phyloP scores from a whole-genome alignment of 768 basidiomycete genomes.

The Russula emetica region DNA sequence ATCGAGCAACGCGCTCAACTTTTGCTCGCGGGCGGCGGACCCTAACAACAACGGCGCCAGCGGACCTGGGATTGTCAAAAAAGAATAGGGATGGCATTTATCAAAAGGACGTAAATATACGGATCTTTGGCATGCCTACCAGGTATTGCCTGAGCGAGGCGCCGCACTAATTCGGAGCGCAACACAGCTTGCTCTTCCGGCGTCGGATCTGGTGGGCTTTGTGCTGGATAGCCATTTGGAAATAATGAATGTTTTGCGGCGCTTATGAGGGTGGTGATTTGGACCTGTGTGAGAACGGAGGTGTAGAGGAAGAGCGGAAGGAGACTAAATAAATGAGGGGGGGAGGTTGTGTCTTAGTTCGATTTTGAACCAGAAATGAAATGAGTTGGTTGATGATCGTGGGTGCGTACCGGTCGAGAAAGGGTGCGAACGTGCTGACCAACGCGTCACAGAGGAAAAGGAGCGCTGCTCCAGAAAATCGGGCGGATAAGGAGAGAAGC shows the following conservation, averaged over 20 bases:
- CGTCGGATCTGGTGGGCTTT: slow-evolving; percentile 67
- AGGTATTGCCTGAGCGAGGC: slow-evolving; percentile 43
- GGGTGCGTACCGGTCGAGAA: slow-evolving; percentile 53
- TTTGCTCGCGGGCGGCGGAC: slow-evolving; percentile 37
- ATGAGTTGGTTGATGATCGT: neutral
- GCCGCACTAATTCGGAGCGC: slow-evolving; percentile 39
- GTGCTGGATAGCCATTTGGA: slow-evolving; percentile 83
- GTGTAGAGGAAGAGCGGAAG: slow-evolving; percentile 63
- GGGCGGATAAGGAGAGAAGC: slow-evolving; percentile 45
- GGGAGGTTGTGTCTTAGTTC: neutral
- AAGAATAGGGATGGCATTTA: neutral
- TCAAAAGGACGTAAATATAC: neutral
- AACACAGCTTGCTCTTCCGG: slow-evolving; percentile 67
- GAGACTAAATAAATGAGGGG: slow-evolving; percentile 44
- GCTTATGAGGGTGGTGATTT: slow-evolving; percentile 51
- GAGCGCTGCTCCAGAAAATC: slow-evolving; percentile 46
- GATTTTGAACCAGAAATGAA: neutral
- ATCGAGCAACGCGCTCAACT: slow-evolving; percentile 53
- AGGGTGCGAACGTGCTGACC: slow-evolving; percentile 45
- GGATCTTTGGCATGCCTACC: slow-evolving; percentile 32
- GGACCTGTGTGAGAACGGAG: slow-evolving; percentile 48
- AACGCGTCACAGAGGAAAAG: slow-evolving; percentile 47
- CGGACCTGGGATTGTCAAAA: slow-evolving; percentile 32
- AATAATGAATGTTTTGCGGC: slow-evolving; percentile 70
- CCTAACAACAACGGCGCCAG: slow-evolving; percentile 54